phyloP scores from a whole-genome alignment of 225 moss, liverwort and hornwort species.

The Lunularia cruciata region DNA sequence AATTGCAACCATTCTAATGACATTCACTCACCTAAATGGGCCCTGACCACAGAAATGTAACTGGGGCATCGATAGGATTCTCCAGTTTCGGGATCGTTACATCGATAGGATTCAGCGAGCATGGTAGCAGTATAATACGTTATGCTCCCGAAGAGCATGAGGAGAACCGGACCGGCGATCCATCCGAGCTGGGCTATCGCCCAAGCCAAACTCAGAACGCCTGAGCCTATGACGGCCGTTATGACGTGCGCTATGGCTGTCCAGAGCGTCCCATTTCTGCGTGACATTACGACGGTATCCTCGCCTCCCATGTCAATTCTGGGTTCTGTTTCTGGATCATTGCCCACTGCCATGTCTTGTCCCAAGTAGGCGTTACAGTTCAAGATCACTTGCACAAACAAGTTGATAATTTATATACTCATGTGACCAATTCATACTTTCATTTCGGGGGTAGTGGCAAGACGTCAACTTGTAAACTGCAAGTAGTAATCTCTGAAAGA shows the following conservation, averaged over 20 bases:
- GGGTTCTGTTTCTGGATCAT: no score
- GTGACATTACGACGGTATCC: no score
- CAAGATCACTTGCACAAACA: no score
- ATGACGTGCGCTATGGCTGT: conserved; percentile 68
- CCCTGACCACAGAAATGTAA: conserved; percentile 64
- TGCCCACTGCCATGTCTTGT: no score
- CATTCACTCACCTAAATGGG: conserved; percentile 47
- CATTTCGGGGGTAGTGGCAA: no score
- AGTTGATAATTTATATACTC: no score
- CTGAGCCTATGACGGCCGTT: conserved; percentile 68
- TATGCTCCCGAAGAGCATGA: conserved; percentile 54
- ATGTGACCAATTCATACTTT: no score
- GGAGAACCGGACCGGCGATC: conserved; percentile 55
- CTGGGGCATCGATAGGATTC: conserved; percentile 57
- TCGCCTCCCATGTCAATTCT: no score
- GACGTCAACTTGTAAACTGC: no score
- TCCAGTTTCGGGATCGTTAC: conserved; percentile 57
- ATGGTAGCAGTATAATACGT: conserved; percentile 64
- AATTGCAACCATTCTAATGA: neutral
- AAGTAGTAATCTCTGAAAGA: no score
- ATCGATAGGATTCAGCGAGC: conserved; percentile 59
- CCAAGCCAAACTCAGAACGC: conserved; percentile 65
- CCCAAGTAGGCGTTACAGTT: no score
- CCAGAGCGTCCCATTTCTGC: conserved; percentile 58
- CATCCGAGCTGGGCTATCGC: conserved; percentile 67